Base-by-base conservation (phyloP, 352 stramenopile genomes). In the Globisporangium radiosum region DNA sequence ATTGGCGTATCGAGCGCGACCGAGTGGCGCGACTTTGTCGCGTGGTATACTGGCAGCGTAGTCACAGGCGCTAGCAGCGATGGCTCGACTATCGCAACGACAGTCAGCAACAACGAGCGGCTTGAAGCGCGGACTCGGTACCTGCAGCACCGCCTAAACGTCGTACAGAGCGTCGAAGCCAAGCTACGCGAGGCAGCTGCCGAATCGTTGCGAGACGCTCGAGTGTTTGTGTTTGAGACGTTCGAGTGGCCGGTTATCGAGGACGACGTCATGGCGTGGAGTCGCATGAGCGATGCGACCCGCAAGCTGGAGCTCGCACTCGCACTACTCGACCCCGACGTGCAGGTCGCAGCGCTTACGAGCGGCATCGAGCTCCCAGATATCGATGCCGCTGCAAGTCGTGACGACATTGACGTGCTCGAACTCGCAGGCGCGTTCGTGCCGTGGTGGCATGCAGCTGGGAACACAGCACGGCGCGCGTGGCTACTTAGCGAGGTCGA, bases 341-440 rank as follows among this genome's bases (percentile, higher is more conserved):
- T 89, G 56, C 78, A 91, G 54, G 58, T 88, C 11, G 77, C 75
- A 53, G 81, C 81, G 2, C 78, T 88, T 55, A 71, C 51, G 17
- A 66, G 76, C 33, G 71, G 83, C 7, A 67, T 91, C 43, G 77
- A 83, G 47, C 63, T 91, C 36, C 79, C 78, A 9, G 72, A 89
- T 36, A 38, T 86, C 0, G 25, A 25, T 25, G 71, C 66, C 17
- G 62, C 66, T 4, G 70, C 57, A 7, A 68, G 53, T 50, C 17
- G 86, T 15, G 67, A 85, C 8, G 64, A 72, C 40, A 71, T 71
- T 11, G 77, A 87, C 52, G 62, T 87, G 44, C 63, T 83, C 8
- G 49, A 65, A n/a, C 55, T 87, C 1, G 73, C 79, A 0, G 63
- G 57, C 0, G 69, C 72, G 45, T 91, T 91, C 59, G 52, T 85